Evolutionary conservation across 2,329 filamentous ascomycete genomes (phyloP).

Genomic region (Alternaria gaisen): DNA sequence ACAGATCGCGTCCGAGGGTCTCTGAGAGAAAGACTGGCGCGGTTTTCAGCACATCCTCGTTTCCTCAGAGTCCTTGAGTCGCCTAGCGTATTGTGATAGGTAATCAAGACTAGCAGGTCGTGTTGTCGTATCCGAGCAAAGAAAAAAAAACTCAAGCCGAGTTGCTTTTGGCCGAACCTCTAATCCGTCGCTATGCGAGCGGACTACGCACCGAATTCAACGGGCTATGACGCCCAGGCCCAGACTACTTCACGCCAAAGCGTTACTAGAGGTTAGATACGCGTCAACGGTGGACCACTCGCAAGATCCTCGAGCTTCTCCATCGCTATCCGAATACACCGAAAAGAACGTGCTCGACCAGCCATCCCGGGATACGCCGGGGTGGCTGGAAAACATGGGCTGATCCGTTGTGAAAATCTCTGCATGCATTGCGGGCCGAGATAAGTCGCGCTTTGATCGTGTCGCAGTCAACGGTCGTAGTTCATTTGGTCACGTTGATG

Average conservation of each 20-base stretch:
- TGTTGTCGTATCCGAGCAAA: slow-evolving; percentile 10
- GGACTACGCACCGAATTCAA: slow-evolving; percentile 27
- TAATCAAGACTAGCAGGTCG: slow-evolving; percentile 7
- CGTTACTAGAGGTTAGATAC: slow-evolving; percentile 16
- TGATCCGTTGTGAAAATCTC: slow-evolving; percentile 34
- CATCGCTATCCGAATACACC: slow-evolving; percentile 26
- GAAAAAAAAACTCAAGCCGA: slow-evolving; percentile 21
- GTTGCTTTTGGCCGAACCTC: slow-evolving; percentile 11
- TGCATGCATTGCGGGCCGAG: slow-evolving; percentile 35
- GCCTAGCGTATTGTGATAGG: slow-evolving; percentile 6
- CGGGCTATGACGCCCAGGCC: slow-evolving; percentile 21
- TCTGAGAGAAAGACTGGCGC: background rate
- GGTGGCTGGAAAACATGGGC: slow-evolving; percentile 23
- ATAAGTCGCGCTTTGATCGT: slow-evolving; percentile 22
- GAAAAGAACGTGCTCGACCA: slow-evolving; percentile 25
- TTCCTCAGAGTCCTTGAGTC: background rate
- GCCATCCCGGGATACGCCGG: slow-evolving; percentile 20
- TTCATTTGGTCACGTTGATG: slow-evolving; percentile 8
- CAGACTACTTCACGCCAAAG: slow-evolving; percentile 12
- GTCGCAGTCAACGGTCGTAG: slow-evolving; percentile 13
- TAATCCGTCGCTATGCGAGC: slow-evolving; percentile 14
- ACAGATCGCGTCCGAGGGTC: slow-evolving; percentile 7
- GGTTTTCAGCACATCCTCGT: slow-evolving; percentile 9
- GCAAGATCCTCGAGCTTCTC: slow-evolving; percentile 13
- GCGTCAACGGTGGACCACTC: slow-evolving; percentile 29